Conservation (phyloP, 2,329 filamentous ascomycete species). For the Incumbomyces lentus region DNA sequence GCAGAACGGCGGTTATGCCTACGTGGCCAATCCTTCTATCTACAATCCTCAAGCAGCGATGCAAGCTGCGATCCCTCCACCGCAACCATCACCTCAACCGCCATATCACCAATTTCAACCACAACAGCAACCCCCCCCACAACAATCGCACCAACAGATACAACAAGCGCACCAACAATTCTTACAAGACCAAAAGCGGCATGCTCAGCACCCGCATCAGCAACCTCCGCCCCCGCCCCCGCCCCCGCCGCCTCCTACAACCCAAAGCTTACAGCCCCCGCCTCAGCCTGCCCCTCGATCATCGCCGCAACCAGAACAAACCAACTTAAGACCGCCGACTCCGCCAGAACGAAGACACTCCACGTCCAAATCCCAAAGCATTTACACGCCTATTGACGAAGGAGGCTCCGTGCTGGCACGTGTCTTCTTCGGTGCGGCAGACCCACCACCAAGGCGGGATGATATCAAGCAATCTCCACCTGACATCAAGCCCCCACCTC, state of each 20-base stretch:
- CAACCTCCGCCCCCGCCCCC: constrained; percentile 56
- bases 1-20: constrained; percentile 60
- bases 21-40: constrained; percentile 75
- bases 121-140: constrained; percentile 31
- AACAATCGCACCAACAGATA: constrained; percentile 31
- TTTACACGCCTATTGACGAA: constrained; percentile 95
- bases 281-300: constrained; percentile 40
- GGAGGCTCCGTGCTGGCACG: constrained; percentile 78
- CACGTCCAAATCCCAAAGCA: constrained; percentile 67
- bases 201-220: constrained; percentile 52
- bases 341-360: constrained; percentile 52
- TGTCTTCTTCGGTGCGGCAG: constrained; percentile 59
- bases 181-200: constrained; percentile 64
- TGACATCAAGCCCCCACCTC: constrained; percentile 43
- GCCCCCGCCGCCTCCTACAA: constrained; percentile 48
- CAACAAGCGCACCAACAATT: constrained; percentile 56
- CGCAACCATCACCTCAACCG: constrained; percentile 26
- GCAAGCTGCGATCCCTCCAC: constrained; percentile 27
- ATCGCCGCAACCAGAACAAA: constrained; percentile 30
- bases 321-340: constrained; percentile 26
- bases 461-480: constrained; percentile 55
- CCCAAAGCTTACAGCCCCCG: constrained; percentile 47
- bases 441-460: constrained; percentile 35
- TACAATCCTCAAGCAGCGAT: constrained; percentile 56
- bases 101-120: constrained; percentile 35